Evolutionary conservation across 2,329 filamentous ascomycete species (phyloP), one percentile per base, ranked within the genome.

Genomic region (Lasiodiplodia sp.): DNA sequence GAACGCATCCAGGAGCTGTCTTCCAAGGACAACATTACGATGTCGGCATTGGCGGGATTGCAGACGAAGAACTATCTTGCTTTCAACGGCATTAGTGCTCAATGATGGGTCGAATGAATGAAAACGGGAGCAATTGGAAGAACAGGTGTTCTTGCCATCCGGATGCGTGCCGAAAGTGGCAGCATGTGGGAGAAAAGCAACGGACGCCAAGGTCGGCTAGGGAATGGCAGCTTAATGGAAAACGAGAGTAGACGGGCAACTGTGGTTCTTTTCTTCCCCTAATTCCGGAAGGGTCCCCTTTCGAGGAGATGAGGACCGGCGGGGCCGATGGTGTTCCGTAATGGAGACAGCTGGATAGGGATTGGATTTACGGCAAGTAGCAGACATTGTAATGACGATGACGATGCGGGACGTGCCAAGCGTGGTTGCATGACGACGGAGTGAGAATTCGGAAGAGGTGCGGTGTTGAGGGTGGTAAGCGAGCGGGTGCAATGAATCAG

Each of bases 51-150:
- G 6, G 76, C 85, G 1, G 81, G 80, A 64, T 78, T 73, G 70
- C 79, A 82, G 71, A 87, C 84, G 65, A 72, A 75, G 73, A 88
- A 89, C 81, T 73, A 80, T 68, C 80, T 89, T 65, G 85, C 84
- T 69, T 88, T 86, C 80, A 89, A 89, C 79, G 85, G 85, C 51
- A 21, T 37, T 18, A 52, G 44, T 18, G 10, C 60, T 37, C 52
- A 18, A 18, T 40, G 60, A 21, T 2, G 40, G 25, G 21, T 4
- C 21, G 25, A 4, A 28, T 5, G 18, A n/a, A 11, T 37, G 18
- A 18, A 34, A n/a, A 34, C 28, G 25, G 51, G 21, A 28, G 53
- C 49, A 52, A 52, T 52, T 52, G 52, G 53, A 21, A 10, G 8
- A 28, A 28, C 28, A 6, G 38, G 28, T 23, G 53, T 56, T 21